These are phyloP conservation scores for Plasmopara viticola DNA, from an alignment of 352 stramenopile genomes.

Conservation along the genomic window DNA sequence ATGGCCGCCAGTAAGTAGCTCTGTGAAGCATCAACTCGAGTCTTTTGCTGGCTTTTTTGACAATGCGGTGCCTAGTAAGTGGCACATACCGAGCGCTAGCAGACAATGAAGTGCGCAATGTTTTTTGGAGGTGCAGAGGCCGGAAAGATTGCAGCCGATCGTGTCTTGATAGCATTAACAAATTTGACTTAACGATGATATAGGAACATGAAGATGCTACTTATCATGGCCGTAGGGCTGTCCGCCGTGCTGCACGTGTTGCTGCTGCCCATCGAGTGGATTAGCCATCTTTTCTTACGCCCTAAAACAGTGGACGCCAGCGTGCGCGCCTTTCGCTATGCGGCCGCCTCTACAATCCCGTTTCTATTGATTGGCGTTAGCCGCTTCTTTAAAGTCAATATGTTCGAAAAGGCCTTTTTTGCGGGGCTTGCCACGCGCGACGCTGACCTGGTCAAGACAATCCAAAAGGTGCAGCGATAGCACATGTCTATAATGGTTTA, in stretches of 20 bases:
- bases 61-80: slow-evolving; percentile 8
- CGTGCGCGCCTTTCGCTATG: slow-evolving; percentile 47
- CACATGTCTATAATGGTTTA: too few species aligned
- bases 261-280: slow-evolving; percentile 57
- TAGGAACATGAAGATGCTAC: slow-evolving; percentile 44
- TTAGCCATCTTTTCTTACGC: slow-evolving; percentile 34
- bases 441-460: slow-evolving; percentile 28
- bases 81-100: slow-evolving; percentile 35
- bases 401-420: slow-evolving; percentile 74
- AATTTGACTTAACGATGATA: not conserved
- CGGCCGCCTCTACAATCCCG: slow-evolving; percentile 41
- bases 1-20: slow-evolving; percentile 21
- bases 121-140: slow-evolving; percentile 36
- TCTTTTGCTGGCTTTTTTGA: not conserved
- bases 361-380: slow-evolving; percentile 49
- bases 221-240: slow-evolving; percentile 48
- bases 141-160: not conserved
- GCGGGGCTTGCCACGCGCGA: slow-evolving; percentile 44
- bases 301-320: slow-evolving; percentile 37
- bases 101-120: slow-evolving; percentile 34
- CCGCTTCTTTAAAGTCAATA: slow-evolving; percentile 47
- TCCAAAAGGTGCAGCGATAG: slow-evolving; percentile 27
- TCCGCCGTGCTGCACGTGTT: slow-evolving; percentile 40
- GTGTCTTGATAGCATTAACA: too few species aligned
- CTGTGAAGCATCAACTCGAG: not conserved